Evolutionary conservation across 805 yeast genomes (phyloP).

Genomic region (Grigorovia yakushimaensis): DNA sequence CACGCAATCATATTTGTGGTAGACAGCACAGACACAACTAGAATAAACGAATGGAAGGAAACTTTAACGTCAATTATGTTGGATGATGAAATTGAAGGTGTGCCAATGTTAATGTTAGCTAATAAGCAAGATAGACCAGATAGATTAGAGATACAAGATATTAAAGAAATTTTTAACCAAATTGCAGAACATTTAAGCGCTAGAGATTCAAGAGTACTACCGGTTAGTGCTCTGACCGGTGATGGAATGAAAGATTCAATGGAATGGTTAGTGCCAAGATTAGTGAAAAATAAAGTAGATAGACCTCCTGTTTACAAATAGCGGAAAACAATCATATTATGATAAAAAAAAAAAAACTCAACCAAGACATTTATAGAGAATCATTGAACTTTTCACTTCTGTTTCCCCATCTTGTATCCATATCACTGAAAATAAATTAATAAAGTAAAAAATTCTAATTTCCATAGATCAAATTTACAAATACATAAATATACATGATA

Average conservation of each 20-base stretch:
- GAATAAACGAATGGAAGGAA: slow-evolving; percentile 74
- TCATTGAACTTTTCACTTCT: too few species aligned
- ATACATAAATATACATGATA: too few species aligned
- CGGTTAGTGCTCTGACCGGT: slow-evolving; percentile 70
- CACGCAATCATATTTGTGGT: slow-evolving; percentile 90
- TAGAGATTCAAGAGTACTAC: slow-evolving; percentile 80
- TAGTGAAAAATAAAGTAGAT: slow-evolving; percentile 37
- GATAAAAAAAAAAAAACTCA: too few species aligned
- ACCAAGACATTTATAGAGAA: too few species aligned
- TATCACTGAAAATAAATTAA: too few species aligned
- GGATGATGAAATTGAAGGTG: slow-evolving; percentile 57
- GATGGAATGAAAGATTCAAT: slow-evolving; percentile 81
- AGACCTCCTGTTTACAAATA: slow-evolving; percentile 31
- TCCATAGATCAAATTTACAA: too few species aligned
- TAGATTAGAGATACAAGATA: slow-evolving; percentile 63
- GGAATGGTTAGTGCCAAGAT: slow-evolving; percentile 75
- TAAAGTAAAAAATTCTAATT: too few species aligned
- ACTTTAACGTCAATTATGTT: slow-evolving; percentile 47
- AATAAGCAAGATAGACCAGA: slow-evolving; percentile 81
- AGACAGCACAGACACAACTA: slow-evolving; percentile 76
- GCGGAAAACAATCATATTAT: background rate
- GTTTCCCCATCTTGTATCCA: too few species aligned
- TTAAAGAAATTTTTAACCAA: slow-evolving; percentile 75
- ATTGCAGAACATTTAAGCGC: slow-evolving; percentile 81
- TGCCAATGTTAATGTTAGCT: slow-evolving; percentile 89